Percentiles rank a stretch among this genome's conserved stretches.
Conservation (phyloP, 2,329 filamentous ascomycete genomes). For the Lachnum nothofagi region DNA sequence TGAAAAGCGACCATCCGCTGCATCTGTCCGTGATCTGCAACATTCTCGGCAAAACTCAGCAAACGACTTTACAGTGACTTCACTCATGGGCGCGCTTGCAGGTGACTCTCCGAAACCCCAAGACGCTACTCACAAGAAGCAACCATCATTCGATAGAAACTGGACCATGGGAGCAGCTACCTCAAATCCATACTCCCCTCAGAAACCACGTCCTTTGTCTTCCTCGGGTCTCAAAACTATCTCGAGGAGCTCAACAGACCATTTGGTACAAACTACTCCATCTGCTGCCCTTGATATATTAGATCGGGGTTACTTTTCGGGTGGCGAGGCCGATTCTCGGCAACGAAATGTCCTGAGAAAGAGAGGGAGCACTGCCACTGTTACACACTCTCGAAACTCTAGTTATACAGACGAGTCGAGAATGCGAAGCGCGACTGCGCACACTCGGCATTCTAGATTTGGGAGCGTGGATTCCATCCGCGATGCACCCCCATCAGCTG, state of each 20-base stretch:
- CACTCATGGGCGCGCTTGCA: slow-evolving; percentile 40
- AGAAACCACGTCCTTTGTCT: slow-evolving; percentile 27
- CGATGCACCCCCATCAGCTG: slow-evolving; percentile 57
- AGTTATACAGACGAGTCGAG: slow-evolving; percentile 74
- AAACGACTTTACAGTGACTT: slow-evolving; percentile 36
- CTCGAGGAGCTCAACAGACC: slow-evolving; percentile 31
- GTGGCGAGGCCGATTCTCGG: slow-evolving; percentile 73
- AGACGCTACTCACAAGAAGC: slow-evolving; percentile 51
- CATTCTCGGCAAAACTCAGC: slow-evolving; percentile 77
- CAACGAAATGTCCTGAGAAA: slow-evolving; percentile 78
- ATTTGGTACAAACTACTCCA: slow-evolving; percentile 25
- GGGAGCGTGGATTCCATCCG: slow-evolving; percentile 72
- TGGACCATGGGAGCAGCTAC: slow-evolving; percentile 56
- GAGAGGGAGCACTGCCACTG: slow-evolving; percentile 53
- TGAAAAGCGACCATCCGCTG: slow-evolving; percentile 67
- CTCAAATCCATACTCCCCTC: slow-evolving; percentile 15
- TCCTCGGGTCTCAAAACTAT: slow-evolving; percentile 24
- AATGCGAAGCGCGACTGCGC: slow-evolving; percentile 58
- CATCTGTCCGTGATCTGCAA: slow-evolving; percentile 74
- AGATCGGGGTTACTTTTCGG: slow-evolving; percentile 90
- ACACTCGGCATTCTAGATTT: slow-evolving; percentile 70
- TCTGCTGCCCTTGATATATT: slow-evolving; percentile 46
- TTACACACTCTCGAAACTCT: slow-evolving; percentile 61
- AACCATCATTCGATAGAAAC: slow-evolving; percentile 65
- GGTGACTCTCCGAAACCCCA: slow-evolving; percentile 14